phyloP scores from a whole-genome alignment of 2,329 filamentous ascomycete genomes.

The Nothophaeocryptopus gaeumannii region DNA sequence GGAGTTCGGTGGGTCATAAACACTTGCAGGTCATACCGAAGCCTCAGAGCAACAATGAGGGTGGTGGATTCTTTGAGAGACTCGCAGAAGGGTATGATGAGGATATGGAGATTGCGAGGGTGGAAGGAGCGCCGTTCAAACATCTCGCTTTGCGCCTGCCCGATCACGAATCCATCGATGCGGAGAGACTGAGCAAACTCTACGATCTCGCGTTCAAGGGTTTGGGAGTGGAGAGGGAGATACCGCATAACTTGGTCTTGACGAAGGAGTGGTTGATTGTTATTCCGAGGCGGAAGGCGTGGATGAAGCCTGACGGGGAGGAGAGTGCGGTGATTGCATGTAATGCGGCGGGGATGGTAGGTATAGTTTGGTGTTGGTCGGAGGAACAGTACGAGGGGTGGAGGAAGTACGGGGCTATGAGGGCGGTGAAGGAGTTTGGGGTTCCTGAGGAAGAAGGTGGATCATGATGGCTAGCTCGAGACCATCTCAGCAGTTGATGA shows the following conservation, averaged over 20 bases:
- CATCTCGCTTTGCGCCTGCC: neutral
- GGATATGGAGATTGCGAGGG: neutral
- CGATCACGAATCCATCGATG: neutral
- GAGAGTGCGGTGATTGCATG: slow-evolving; percentile 20
- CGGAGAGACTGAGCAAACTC: slow-evolving; percentile 7
- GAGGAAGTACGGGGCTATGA: slow-evolving; percentile 16
- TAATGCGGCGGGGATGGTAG: slow-evolving; percentile 39
- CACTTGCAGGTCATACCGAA: slow-evolving; percentile 44
- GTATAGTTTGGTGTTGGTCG: slow-evolving; percentile 29
- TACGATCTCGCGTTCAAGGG: slow-evolving; percentile 22
- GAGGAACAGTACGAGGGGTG: slow-evolving; percentile 20
- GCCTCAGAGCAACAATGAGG: slow-evolving; percentile 20
- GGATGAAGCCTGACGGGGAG: slow-evolving; percentile 25
- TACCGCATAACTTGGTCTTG: slow-evolving; percentile 37
- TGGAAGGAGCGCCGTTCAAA: slow-evolving; percentile 2
- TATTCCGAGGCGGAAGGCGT: slow-evolving; percentile 34
- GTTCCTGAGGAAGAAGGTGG: slow-evolving; percentile 4
- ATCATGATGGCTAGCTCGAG: no score
- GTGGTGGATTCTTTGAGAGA: slow-evolving; percentile 10
- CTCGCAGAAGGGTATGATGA: neutral
- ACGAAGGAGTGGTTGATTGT: slow-evolving; percentile 35
- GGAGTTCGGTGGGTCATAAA: slow-evolving; percentile 46
- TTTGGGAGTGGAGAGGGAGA: slow-evolving; percentile 17
- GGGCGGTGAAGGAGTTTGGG: slow-evolving; percentile 18
- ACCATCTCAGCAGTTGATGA: no score